Evolutionary conservation across 768 basidiomycete species (phyloP).

Genomic region (Phaeotremella fagi): DNA sequence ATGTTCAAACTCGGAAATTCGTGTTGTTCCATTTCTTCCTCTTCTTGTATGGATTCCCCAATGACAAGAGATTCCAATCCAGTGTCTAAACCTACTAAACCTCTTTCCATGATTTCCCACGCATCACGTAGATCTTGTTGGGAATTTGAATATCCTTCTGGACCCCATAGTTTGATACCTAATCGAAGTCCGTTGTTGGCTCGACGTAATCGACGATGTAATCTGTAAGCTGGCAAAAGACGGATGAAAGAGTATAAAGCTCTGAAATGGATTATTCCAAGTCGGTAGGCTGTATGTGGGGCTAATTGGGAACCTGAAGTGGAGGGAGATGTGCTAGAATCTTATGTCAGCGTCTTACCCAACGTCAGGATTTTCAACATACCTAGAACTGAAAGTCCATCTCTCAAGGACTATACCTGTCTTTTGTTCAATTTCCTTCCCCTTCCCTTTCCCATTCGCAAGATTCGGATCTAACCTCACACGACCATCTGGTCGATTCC

Average conservation of each 20-base stretch:
- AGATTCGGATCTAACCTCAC: conserved; percentile 16
- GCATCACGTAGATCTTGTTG: conserved; percentile 30
- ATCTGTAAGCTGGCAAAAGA: conserved; percentile 36
- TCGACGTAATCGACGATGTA: conserved; percentile 33
- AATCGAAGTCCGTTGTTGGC: conserved; percentile 38
- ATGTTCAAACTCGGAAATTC: conserved; percentile 32
- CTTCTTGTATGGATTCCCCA: conserved; percentile 6
- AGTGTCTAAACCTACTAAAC: conserved; percentile 31
- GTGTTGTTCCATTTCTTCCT: conserved; percentile 13
- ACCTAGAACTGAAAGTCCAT: conserved; percentile 42
- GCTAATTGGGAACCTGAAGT: conserved; percentile 22
- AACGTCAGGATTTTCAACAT: conserved; percentile 1
- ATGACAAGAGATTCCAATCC: conserved; percentile 22
- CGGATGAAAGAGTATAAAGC: conserved; percentile 36
- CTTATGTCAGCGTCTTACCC: not conserved
- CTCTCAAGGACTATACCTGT: conserved; percentile 43
- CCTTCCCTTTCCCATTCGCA: conserved; percentile 19
- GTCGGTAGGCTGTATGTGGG: conserved; percentile 40
- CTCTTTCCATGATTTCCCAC: conserved; percentile 46
- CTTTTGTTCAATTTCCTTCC: conserved; percentile 20
- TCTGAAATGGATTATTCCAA: conserved; percentile 44
- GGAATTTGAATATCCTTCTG: conserved; percentile 32
- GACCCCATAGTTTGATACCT: conserved; percentile 46
- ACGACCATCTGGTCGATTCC: conserved; percentile 23
- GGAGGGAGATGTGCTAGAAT: conserved; percentile 1